phyloP scores from a whole-genome alignment of 23 red algal genomes.

The Agarophyton chilense region DNA sequence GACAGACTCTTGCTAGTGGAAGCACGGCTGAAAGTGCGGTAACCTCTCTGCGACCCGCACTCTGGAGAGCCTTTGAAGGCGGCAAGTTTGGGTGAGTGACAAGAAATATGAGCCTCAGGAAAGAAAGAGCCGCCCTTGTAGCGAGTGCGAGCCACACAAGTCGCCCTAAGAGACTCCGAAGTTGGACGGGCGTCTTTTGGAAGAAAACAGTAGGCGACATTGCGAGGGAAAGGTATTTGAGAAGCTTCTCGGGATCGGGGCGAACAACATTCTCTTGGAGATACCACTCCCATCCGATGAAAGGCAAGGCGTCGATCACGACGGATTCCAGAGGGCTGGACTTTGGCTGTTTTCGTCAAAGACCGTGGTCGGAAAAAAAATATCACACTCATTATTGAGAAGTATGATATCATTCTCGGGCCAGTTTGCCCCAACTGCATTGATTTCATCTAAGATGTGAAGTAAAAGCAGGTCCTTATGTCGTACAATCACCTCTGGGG shows the following conservation, averaged over 20 bases:
- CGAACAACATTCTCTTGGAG: neutral
- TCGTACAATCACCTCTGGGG: no score
- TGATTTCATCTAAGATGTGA: no score
- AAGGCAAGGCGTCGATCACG: neutral
- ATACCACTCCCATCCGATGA: neutral
- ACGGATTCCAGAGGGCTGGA: neutral
- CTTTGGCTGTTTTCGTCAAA: neutral
- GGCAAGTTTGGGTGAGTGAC: neutral
- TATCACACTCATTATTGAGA: no score
- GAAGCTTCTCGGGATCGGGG: neutral
- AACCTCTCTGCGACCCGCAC: neutral
- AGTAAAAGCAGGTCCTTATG: no score
- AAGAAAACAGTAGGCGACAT: neutral
- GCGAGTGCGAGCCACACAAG: no score
- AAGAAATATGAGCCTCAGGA: no score
- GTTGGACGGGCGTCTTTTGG: no score
- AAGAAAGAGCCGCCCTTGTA: no score
- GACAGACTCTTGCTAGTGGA: no score
- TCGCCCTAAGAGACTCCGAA: no score
- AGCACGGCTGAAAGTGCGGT: neutral
- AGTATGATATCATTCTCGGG: no score
- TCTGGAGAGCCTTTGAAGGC: neutral
- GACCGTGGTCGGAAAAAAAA: neutral
- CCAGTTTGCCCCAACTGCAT: no score
- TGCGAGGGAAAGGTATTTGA: neutral